Evolutionary conservation across 1,284 basidiomycete genomes (phyloP), one percentile per base, ranked within the genome.

Genomic region (Wallemia hederae): DNA sequence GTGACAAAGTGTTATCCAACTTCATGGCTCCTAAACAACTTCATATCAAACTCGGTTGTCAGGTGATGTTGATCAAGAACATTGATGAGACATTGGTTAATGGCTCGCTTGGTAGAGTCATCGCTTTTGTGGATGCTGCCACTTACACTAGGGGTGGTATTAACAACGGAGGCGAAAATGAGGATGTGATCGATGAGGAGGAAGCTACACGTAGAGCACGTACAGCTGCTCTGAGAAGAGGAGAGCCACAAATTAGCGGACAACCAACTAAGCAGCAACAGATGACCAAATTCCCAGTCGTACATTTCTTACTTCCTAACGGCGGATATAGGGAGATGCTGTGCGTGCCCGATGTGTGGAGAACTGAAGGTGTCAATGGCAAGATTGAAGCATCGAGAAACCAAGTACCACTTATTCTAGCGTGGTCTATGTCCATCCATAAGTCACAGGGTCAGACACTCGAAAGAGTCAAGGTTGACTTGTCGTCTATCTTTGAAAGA

Each of bases 401-500:
- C 1, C 86, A 90, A 76, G 83, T 83, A 1, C 86, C 85, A 0
- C 72, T 91, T 29, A 87, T 90, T 62, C 76, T 89, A n/a, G 79
- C 85, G 0, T 90, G 85, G 86, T 86, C 87, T 0, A 85, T 88
- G 81, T 88, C 85, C 60, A 94, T 94, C 60, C 90, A 96, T 70
- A 94, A 96, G 71, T 84, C 83, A 29, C 68, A 72, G 61, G 73
- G 73, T 17, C 71, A 72, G 62, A 72, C 72, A 0, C 74, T 92
- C 22, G 82, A 88, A 61, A 77, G 83, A 24, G 85, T 92, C 60
- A 86, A 81, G 69, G 80, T 88, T 49, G 85, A 88, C 67, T 72
- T 88, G 25, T 78, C 77, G 1, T 80, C 78, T 64, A 81, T 86
- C 1, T 90, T 96, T 66, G 90, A 94, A 72, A 91, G 89, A 82